Evolutionary conservation across 192 early-diverging fungal species (phyloP), one percentile per base, ranked within the genome.

Genomic region (Rhizophagus sp.): DNA sequence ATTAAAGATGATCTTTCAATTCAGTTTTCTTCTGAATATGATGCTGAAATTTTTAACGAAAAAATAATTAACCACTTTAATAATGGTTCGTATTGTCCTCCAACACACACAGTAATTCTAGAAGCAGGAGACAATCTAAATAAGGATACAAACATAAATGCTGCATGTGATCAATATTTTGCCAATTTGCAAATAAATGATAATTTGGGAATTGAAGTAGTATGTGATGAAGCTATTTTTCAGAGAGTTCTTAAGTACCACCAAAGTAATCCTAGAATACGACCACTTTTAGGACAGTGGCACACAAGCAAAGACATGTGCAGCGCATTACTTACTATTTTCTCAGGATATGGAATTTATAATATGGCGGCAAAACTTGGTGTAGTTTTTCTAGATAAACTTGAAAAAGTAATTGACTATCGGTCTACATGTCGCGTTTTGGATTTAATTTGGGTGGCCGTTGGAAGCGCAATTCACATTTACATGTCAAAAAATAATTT

Each of bases 141-240:
- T 49, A 34, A 19, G 0, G 44, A 72, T 44, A 36, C 70, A 34
- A 72, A 72, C n/a, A 36, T 36, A 13, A 24, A 72, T 44, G 36
- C 24, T 44, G 39, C 39, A 44, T 72, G 19, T 41, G 44, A 75
- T 30, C 12, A 52, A 9, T 75, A 75, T 62, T 75, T 34, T 75
- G 50, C 62, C 17, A 1, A 75, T 15, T 10, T 75, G 4, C 24
- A 24, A 34, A 75, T 62, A 62, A 2, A 13, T 25, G 62, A 62
- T 25, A 15, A n/a, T 62, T 19, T 8, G 4, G 15, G 24, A 0
- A 24, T 75, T 22, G 33, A 61, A 24, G 52, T 75, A 57, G 73
- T 36, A 1, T 75, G 50, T 62, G 50, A 75, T 62, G 11, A 75
- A 22, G 73, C 73, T 6, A 57, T 75, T 13, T 75, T 75, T 62